Base-by-base conservation (phyloP, 108 stramenopile species). In the Skeletonema tropicum region DNA sequence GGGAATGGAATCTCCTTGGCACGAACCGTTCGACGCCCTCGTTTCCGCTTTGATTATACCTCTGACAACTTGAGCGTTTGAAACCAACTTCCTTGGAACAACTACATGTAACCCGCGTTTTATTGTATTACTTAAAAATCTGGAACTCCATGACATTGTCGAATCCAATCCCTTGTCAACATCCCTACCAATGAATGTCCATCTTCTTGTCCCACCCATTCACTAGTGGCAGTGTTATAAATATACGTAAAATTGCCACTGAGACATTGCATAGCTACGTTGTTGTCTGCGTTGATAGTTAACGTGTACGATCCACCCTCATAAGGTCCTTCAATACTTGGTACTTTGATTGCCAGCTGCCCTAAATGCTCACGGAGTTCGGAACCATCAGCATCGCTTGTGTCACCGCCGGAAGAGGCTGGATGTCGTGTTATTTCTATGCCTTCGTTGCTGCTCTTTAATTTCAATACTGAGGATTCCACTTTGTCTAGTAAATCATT, bases 61-160 rank as follows among this genome's bases (percentile, higher is more conserved):
- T 25, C 52, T 3, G 52, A 55, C 52, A 55, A 55, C n/a, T 55
- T 55, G 52, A 55, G 52, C 23, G 52, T 55, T 55, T 55, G 52
- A 55, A 10, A n/a, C n/a, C n/a, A n/a, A n/a, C n/a, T n/a, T n/a
- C n/a, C n/a, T n/a, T n/a, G n/a, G n/a, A n/a, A 25, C 26, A 29
- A 29, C 26, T 29, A 1, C 26, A 29, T 29, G 52, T 55, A 55
- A 55, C n/a, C 21, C 3, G 3, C 15, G 14, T 45, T 45, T 55
- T 23, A 21, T 39, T 39, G 10, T 12, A 35, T 36, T 32, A 17
- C 31, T 83, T 77, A 94, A 26, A 94, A 84, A 19, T 90, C 79
- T 21, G 94, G 94, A 41, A 92, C 75, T 41, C 94, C 94, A 65
- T 86, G 83, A 66, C 89, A 90, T 36, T 94, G 90, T 5, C 90